phyloP scores from a whole-genome alignment of 257 asterid genomes.

The Primulina eburnea region DNA sequence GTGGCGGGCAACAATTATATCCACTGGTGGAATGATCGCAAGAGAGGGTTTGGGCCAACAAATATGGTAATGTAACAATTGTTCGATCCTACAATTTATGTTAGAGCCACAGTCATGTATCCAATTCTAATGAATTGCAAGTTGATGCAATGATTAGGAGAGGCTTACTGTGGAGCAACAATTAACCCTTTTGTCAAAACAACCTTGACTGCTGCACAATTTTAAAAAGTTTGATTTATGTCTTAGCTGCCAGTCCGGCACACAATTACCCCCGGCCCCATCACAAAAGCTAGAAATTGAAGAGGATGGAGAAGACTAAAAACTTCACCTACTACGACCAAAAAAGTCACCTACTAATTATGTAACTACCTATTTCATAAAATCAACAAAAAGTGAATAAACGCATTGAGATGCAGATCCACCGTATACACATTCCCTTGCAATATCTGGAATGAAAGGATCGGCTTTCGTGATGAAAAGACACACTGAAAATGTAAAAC shows the following conservation, averaged over 20 bases:
- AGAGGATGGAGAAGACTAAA: slow-evolving; percentile 1
- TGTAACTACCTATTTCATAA: neutral
- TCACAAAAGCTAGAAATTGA: neutral
- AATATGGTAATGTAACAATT: too few relatives aligned
- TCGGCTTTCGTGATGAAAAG: neutral
- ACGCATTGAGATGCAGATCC: neutral
- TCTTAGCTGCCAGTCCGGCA: neutral
- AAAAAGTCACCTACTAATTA: neutral
- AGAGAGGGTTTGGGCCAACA: too few relatives aligned
- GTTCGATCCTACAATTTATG: too few relatives aligned
- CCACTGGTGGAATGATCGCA: too few relatives aligned
- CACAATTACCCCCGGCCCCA: neutral
- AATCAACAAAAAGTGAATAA: neutral
- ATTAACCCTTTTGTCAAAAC: neutral
- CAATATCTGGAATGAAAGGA: neutral
- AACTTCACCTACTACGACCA: neutral
- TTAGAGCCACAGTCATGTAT: too few relatives aligned
- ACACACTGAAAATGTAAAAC: slow-evolving; percentile 8
- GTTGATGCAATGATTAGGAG: too few relatives aligned
- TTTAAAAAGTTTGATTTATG: too few relatives aligned
- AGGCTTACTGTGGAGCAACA: neutral
- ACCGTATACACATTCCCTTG: neutral
- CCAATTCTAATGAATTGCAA: neutral
- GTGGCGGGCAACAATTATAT: too few relatives aligned
- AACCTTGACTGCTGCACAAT: neutral